Evolutionary conservation across 805 yeast species (phyloP).

Genomic region (Yamadazyma olivae): DNA sequence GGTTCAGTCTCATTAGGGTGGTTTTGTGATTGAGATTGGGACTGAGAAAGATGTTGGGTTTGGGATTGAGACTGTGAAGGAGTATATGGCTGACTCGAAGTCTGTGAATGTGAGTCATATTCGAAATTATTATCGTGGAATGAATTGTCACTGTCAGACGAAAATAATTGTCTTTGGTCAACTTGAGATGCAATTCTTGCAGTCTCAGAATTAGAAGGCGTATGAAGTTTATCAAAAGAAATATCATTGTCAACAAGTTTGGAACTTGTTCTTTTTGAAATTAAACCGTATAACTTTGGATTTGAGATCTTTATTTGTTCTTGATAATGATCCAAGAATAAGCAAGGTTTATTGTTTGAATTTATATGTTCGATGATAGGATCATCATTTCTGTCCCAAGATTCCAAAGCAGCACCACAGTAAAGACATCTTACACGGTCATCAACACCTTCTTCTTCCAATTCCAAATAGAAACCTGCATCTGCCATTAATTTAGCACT

Average conservation of each 20-base stretch:
- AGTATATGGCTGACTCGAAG: neutral
- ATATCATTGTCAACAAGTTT: neutral
- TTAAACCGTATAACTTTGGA: neutral
- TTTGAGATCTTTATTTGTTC: neutral
- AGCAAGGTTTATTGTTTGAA: neutral
- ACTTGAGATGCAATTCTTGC: neutral
- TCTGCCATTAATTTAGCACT: conserved; percentile 43
- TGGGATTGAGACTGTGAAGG: conserved; percentile 1
- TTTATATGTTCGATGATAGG: conserved; percentile 55
- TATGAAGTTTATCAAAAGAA: neutral
- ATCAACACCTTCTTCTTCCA: conserved; percentile 21
- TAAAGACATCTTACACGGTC: conserved; percentile 34
- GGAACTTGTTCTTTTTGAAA: neutral
- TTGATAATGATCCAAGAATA: neutral
- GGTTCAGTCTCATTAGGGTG: conserved; percentile 1
- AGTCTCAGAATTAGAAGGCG: neutral
- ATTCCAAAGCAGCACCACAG: conserved; percentile 25
- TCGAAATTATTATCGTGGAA: conserved; percentile 1
- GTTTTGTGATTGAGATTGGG: neutral
- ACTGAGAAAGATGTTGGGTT: neutral
- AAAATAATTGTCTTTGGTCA: neutral
- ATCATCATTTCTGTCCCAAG: conserved; percentile 63
- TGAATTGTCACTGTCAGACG: conserved; percentile 2
- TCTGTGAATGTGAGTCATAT: neutral
- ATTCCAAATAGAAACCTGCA: conserved; percentile 42